phyloP scores from a whole-genome alignment of 225 moss, liverwort and hornwort genomes.

The Marchantia polymorpha region DNA sequence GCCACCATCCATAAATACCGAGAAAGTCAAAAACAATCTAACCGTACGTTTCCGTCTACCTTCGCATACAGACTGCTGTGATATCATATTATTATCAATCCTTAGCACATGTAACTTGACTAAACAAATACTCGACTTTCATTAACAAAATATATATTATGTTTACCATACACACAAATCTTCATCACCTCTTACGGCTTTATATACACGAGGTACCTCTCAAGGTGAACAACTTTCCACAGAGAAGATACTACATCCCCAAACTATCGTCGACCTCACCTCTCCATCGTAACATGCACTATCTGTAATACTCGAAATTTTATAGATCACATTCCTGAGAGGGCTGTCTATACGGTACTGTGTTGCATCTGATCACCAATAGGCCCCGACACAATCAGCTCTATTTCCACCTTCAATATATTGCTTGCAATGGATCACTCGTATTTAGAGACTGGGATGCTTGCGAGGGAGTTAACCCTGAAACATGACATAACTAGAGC shows the following conservation, averaged over 20 bases:
- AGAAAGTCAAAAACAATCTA: too few species aligned
- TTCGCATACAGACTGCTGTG: too few species aligned
- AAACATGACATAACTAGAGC: not conserved
- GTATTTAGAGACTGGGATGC: not conserved
- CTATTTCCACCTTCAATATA: not conserved
- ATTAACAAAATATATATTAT: too few species aligned
- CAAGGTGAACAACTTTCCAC: not conserved
- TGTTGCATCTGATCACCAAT: not conserved
- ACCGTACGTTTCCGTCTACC: too few species aligned
- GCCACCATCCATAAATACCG: too few species aligned
- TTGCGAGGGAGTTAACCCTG: not conserved
- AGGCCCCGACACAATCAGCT: too few species aligned
- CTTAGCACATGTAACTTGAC: too few species aligned
- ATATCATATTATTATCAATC: too few species aligned
- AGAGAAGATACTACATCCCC: not conserved
- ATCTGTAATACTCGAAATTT: not conserved
- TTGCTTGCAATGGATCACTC: too few species aligned
- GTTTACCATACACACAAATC: not conserved
- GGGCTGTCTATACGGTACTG: not conserved
- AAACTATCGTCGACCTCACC: not conserved
- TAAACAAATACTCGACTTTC: too few species aligned
- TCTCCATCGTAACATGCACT: not conserved
- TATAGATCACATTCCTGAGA: not conserved
- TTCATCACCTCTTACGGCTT: not conserved
- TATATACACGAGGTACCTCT: conserved; percentile 5